These are phyloP conservation scores for Neltuma alba DNA, from an alignment of 306 rosid species.

Conservation along the genomic window DNA sequence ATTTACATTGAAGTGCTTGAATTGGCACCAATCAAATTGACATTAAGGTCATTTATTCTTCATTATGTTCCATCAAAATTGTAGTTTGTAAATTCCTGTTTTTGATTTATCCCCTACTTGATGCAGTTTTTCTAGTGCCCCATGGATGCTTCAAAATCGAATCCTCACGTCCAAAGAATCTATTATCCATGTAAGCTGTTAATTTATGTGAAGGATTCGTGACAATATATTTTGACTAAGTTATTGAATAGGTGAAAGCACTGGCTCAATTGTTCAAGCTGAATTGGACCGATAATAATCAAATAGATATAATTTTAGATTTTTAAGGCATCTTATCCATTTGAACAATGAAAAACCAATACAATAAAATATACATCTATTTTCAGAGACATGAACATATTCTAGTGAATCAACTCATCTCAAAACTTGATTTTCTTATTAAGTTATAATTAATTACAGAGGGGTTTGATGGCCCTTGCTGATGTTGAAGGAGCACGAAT, in stretches of 20 bases:
- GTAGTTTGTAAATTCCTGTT: conserved; percentile 21
- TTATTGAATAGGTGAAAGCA: neutral
- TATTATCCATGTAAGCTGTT: conserved; percentile 74
- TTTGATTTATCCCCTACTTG: conserved; percentile 26
- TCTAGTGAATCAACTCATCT: neutral
- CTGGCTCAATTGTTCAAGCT: neutral
- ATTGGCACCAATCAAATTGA: conserved; percentile 78
- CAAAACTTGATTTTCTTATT: conserved; percentile 8
- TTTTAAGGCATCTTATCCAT: neutral
- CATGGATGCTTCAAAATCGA: conserved; percentile 81
- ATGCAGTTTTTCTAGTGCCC: conserved; percentile 93
- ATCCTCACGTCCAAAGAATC: conserved; percentile 75
- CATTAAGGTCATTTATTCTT: conserved; percentile 61
- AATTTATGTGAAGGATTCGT: neutral
- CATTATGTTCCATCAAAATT: conserved; percentile 13
- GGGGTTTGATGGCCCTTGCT: conserved; percentile 94
- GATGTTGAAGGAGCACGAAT: conserved; percentile 96
- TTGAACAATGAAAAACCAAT: neutral
- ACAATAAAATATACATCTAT: conserved; percentile 2
- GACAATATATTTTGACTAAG: neutral
- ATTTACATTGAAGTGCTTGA: conserved; percentile 84
- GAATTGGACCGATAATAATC: neutral
- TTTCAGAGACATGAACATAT: neutral
- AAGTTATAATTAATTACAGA: conserved; percentile 53
- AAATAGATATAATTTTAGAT: neutral